Conservation (phyloP, 2,329 filamentous ascomycete genomes). For the Neonectria hederae region DNA sequence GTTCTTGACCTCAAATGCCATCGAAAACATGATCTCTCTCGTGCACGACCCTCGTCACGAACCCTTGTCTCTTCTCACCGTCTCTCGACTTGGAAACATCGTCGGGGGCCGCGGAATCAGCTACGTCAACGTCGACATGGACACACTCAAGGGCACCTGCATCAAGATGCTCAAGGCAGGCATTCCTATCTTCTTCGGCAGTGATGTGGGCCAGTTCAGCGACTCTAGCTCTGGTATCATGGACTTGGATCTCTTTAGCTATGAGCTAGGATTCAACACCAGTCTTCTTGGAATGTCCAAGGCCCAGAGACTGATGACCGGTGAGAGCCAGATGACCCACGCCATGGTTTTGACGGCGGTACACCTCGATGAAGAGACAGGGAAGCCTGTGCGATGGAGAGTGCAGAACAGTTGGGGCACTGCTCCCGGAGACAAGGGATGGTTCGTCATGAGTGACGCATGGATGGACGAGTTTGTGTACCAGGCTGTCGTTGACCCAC, state of each 20-base stretch:
- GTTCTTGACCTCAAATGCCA: slow-evolving; percentile 63
- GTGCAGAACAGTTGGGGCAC: slow-evolving; percentile 90
- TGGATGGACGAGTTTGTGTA: slow-evolving; percentile 87
- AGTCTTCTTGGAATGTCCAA: slow-evolving; percentile 78
- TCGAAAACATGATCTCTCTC: slow-evolving; percentile 79
- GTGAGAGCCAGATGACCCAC: slow-evolving; percentile 87
- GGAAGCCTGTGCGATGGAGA: slow-evolving; percentile 78
- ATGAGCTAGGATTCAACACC: slow-evolving; percentile 85
- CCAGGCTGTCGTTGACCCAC: slow-evolving; percentile 84
- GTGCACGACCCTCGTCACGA: slow-evolving; percentile 87
- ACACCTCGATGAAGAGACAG: slow-evolving; percentile 72
- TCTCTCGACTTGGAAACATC: slow-evolving; percentile 82
- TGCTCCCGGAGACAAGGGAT: slow-evolving; percentile 76
- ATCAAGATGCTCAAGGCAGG: slow-evolving; percentile 82
- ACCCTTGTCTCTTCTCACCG: slow-evolving; percentile 76
- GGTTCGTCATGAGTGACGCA: slow-evolving; percentile 87
- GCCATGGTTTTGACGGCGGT: slow-evolving; percentile 92
- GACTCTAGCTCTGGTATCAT: slow-evolving; percentile 76
- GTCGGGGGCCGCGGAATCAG: slow-evolving; percentile 78
- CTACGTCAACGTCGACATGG: slow-evolving; percentile 85
- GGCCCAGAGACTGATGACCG: slow-evolving; percentile 75
- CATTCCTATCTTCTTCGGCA: slow-evolving; percentile 87
- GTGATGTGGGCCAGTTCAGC: slow-evolving; percentile 85
- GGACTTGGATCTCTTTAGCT: slow-evolving; percentile 81
- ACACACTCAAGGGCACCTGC: slow-evolving; percentile 75